Evolutionary conservation across 352 stramenopile genomes (phyloP).

Genomic region (Pythium graminicola): DNA sequence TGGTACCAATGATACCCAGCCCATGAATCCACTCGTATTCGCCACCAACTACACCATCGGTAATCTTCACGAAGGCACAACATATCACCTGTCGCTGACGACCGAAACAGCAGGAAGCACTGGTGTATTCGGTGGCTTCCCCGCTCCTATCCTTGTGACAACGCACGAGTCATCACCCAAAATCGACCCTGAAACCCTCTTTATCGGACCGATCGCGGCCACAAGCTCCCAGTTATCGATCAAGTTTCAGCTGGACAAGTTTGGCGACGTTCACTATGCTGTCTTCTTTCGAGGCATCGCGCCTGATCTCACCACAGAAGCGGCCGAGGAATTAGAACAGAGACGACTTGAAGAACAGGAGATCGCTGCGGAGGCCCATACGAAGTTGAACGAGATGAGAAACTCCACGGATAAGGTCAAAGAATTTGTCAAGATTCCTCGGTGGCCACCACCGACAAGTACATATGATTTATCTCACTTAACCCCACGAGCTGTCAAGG

Average conservation of each 20-base stretch:
- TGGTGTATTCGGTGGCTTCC: constrained; percentile 70
- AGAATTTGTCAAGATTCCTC: constrained; percentile 19
- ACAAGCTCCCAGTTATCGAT: constrained; percentile 48
- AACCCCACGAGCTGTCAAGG: constrained; percentile 45
- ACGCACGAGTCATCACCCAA: constrained; percentile 44
- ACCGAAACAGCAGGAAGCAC: constrained; percentile 54
- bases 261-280: constrained; percentile 70
- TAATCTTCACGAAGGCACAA: constrained; percentile 35
- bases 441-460: constrained; percentile 46
- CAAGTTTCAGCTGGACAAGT: constrained; percentile 44
- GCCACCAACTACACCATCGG: constrained; percentile 47
- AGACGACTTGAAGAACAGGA: constrained; percentile 9
- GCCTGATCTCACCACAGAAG: constrained; percentile 9
- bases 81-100: constrained; percentile 72
- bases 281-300: constrained; percentile 58
- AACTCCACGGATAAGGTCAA: constrained; percentile 11
- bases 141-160: constrained; percentile 58
- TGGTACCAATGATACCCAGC: constrained; percentile 60
- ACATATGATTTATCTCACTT: constrained; percentile 36
- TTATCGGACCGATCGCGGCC: constrained; percentile 28
- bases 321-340: constrained; percentile 12
- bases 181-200: constrained; percentile 30
- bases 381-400: constrained; percentile 1
- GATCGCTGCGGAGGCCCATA: constrained; percentile 3
- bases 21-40: constrained; percentile 53